A percentile compares a stretch with the other conserved stretches of the same genome.
These are phyloP conservation scores for Catenaria anguillulae DNA, from an alignment of 371 early-diverging fungal genomes.

Conservation along the genomic window DNA sequence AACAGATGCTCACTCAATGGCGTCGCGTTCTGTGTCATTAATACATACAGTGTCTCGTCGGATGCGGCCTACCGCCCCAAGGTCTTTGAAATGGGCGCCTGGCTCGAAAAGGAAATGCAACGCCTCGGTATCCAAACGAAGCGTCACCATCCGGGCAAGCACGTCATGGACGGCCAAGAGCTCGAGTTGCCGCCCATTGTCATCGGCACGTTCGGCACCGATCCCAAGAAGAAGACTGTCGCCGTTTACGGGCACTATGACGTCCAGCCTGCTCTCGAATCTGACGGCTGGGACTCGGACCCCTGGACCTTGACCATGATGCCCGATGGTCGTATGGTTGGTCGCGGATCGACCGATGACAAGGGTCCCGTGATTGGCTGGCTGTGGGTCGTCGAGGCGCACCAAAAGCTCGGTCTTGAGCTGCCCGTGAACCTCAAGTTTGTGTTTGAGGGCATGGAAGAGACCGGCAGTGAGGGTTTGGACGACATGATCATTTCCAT, in stretches of 20 bases:
- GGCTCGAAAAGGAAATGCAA: slow-evolving; percentile 58
- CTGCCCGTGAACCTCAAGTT: slow-evolving; percentile 86
- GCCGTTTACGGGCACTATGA: slow-evolving; percentile 92
- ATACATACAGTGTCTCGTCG: slow-evolving; percentile 51
- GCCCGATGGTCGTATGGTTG: slow-evolving; percentile 42
- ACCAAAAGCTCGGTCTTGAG: slow-evolving; percentile 73
- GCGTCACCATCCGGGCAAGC: slow-evolving; percentile 63
- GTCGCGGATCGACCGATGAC: slow-evolving; percentile 3
- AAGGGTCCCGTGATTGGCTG: slow-evolving; percentile 67
- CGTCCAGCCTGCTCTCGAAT: slow-evolving; percentile 84
- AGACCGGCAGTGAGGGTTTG: slow-evolving; percentile 76
- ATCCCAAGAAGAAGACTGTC: slow-evolving; percentile 83
- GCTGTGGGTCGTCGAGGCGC: slow-evolving; percentile 86
- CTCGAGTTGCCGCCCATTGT: slow-evolving; percentile 83
- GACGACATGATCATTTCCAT: slow-evolving; percentile 73
- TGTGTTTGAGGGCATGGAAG: slow-evolving; percentile 93
- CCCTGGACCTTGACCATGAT: slow-evolving; percentile 79
- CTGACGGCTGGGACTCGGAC: slow-evolving; percentile 92
- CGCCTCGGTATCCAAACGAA: slow-evolving; percentile 54
- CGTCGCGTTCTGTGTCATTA: no score
- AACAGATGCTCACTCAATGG: no score
- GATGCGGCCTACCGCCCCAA: slow-evolving; percentile 58
- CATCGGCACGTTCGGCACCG: slow-evolving; percentile 75
- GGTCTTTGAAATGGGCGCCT: slow-evolving; percentile 84
- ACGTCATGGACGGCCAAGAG: slow-evolving; percentile 57